Percentiles rank a stretch among this genome's conserved stretches.
Evolutionary conservation across 139 green algal genomes (phyloP).

Genomic region (Pedinophyceae sp.): DNA sequence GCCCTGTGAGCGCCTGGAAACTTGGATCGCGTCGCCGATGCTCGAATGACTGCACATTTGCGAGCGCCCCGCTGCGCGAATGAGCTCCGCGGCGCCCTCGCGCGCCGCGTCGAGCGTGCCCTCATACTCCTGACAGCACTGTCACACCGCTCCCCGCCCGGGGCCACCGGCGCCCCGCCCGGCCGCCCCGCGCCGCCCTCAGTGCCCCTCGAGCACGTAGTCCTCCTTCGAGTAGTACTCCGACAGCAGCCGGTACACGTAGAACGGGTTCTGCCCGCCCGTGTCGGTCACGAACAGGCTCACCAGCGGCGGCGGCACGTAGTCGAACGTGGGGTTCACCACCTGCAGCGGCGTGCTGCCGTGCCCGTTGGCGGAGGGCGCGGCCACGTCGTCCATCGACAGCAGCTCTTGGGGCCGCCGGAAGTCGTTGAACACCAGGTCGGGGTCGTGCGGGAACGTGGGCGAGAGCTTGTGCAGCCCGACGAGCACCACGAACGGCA

Average conservation of each 20-base stretch:
- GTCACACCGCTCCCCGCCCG: no score
- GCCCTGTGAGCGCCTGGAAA: no score
- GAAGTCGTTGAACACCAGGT: constrained; percentile 59
- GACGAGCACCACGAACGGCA: constrained; percentile 82
- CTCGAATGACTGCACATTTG: no score
- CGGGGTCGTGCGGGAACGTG: constrained; percentile 76
- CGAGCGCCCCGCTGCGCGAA: no score
- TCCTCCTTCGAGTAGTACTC: constrained; percentile 67
- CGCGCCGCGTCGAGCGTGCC: no score
- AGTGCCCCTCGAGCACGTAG: constrained; percentile 16
- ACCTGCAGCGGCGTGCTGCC: constrained; percentile 40
- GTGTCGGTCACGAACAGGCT: constrained; percentile 82
- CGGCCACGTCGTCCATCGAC: constrained; percentile 12
- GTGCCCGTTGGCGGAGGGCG: not conserved
- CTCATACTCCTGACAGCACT: no score
- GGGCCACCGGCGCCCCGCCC: no score
- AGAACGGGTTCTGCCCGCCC: constrained; percentile 55
- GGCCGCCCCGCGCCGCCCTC: no score
- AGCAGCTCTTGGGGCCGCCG: constrained; percentile 14
- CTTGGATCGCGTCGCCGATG: no score
- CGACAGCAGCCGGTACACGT: constrained; percentile 68
- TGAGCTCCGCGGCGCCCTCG: no score
- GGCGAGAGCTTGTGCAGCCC: constrained; percentile 87
- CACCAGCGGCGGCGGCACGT: constrained; percentile 82
- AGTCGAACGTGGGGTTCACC: constrained; percentile 81